Conservation (phyloP, 1,284 basidiomycete genomes). For the Cystobasidium slooffiae region DNA sequence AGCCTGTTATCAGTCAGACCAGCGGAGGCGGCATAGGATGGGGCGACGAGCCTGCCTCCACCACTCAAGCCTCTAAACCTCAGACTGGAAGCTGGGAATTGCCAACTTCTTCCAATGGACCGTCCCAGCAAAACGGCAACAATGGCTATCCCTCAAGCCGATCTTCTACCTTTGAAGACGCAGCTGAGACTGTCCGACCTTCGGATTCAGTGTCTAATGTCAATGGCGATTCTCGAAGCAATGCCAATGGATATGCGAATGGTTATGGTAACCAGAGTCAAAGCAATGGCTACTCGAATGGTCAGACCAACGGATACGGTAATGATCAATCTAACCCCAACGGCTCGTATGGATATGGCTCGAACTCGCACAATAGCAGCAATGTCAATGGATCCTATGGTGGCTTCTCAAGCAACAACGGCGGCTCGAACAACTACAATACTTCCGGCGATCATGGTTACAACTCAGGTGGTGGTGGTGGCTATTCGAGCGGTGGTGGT, state of each 20-base stretch:
- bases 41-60: not conserved
- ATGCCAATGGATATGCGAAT: not conserved
- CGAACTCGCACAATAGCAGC: too few relatives aligned
- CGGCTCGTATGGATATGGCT: too few relatives aligned
- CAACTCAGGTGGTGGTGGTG: not conserved
- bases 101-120: too few relatives aligned
- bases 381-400: not conserved
- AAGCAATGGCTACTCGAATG: not conserved
- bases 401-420: not conserved
- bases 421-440: not conserved
- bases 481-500: not conserved
- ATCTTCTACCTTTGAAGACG: not conserved
- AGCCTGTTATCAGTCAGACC: not conserved
- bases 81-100: too few relatives aligned
- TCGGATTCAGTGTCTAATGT: constrained; percentile 4
- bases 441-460: not conserved
- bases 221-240: not conserved
- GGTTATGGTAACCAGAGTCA: not conserved
- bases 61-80: not conserved
- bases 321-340: not conserved
- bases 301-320: not conserved
- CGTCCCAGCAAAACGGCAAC: too few relatives aligned
- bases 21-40: constrained; percentile 4
- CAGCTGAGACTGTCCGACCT: not conserved
- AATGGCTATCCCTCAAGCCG: too few relatives aligned